A percentile compares a stretch with the other conserved stretches of the same genome.
Evolutionary conservation across 2,329 filamentous ascomycete genomes (phyloP).

Genomic region (Penicillium polonicum): DNA sequence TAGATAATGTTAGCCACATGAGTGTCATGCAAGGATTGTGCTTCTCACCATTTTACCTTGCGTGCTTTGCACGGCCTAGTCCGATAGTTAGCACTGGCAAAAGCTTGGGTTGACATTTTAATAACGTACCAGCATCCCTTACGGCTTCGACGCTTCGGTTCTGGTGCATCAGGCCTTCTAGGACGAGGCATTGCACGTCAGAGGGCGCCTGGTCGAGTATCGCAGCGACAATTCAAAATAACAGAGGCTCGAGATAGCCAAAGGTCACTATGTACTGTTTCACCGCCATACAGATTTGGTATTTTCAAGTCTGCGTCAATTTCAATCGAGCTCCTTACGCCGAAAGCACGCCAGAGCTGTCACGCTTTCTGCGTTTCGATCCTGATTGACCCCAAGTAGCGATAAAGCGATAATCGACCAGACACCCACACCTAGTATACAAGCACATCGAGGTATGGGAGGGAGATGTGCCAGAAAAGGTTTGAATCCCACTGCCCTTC

Average conservation of each 20-base stretch:
- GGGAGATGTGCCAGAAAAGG: conserved; percentile 20
- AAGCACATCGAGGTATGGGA: conserved; percentile 38
- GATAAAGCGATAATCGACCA: conserved; percentile 38
- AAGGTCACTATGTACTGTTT: conserved; percentile 20
- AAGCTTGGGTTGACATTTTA: not conserved
- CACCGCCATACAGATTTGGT: conserved; percentile 26
- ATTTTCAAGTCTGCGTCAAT: not conserved
- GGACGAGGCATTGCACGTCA: conserved; percentile 58
- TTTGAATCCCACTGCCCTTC: conserved; percentile 11
- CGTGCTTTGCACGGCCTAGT: conserved; percentile 73
- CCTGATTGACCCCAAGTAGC: conserved; percentile 35
- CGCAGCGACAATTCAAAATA: conserved; percentile 15
- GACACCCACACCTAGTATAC: conserved; percentile 35
- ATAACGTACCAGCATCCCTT: conserved; percentile 65
- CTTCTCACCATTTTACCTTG: conserved; percentile 69
- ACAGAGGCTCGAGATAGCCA: conserved; percentile 20
- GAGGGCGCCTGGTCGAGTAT: conserved; percentile 16
- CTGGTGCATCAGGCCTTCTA: conserved; percentile 61
- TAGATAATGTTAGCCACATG: conserved; percentile 13
- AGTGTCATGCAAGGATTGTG: not conserved
- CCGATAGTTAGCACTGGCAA: not conserved
- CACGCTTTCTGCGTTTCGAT: conserved; percentile 29
- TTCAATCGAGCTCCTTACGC: conserved; percentile 11
- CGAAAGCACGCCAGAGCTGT: conserved; percentile 8
- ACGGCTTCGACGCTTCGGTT: conserved; percentile 66